Base-by-base conservation (phyloP, 164 flowering plant genomes). In the Hamamelis virginiana region DNA sequence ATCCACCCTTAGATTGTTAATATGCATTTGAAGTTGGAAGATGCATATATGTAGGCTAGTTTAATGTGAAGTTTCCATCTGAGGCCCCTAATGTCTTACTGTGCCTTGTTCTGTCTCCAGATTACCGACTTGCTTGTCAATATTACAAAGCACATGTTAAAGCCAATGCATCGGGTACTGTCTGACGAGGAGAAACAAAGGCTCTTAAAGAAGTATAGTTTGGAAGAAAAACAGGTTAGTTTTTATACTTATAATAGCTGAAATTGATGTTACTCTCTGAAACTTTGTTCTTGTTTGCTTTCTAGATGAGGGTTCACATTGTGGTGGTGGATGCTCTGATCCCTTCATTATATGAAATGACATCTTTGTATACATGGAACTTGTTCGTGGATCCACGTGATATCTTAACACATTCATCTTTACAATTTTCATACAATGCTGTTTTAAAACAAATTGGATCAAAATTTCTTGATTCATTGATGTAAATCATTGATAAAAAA, bases 211-310 rank as follows among this genome's bases (percentile, higher is more conserved):
- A 83, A 89, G 79, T 89, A 77, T 73, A 83, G 75, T 69, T 65
- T 92, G 70, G 86, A 84, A 48, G 98, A 91, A 38, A 92, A 91
- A 71, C 97, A 95, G 97, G 97, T 94, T 38, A 52, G 77, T 62
- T 33, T 43, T 47, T 25, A 10, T 59, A 45, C 18, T 45, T 22
- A 25, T 44, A 38, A 25, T 19, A 56, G 5, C 6, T 38, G 15
- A 18, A 59, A 18, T 59, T 11, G 45, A 9, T 19, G n/a, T 55
- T 23, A 59, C 41, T 33, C 41, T 28, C 62, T 8, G 45, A 59
- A 59, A 21, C 58, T 55, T 55, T 23, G 4, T 33, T 55, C 9
- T 4, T 21, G 58, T 21, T 21, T 22, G 58, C 9, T 55, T 55
- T 19, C 11, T 59, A 0, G 62, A 27, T 18, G 45, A 59, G 3